These are phyloP conservation scores for Raphanus sativus DNA, from an alignment of 345 rosid genomes.

Conservation along the genomic window DNA sequence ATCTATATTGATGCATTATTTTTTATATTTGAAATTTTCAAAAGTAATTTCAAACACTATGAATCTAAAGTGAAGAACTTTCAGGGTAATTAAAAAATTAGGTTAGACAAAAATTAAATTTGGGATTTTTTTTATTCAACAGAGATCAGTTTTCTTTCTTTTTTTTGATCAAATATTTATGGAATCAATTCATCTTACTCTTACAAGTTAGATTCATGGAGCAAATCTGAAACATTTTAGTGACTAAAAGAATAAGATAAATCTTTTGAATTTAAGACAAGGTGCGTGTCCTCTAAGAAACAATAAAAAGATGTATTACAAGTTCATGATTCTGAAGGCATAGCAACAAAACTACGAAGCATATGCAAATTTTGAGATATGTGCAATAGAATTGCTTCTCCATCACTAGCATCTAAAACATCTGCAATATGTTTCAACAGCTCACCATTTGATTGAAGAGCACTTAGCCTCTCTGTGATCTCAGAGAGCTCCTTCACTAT, in stretches of 20 bases:
- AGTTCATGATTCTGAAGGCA: slow-evolving; percentile 35
- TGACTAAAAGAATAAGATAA: not conserved
- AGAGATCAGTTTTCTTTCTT: too few species aligned
- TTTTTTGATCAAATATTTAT: too few species aligned
- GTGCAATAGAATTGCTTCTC: slow-evolving; percentile 43
- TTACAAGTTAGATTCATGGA: slow-evolving; percentile 1
- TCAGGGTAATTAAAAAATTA: too few species aligned
- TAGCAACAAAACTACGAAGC: slow-evolving; percentile 44
- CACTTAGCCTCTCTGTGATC: slow-evolving; percentile 43
- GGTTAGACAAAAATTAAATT: too few species aligned
- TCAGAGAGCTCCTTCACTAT: slow-evolving; percentile 39
- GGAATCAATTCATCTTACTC: slow-evolving; percentile 1
- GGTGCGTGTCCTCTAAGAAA: slow-evolving; percentile 15
- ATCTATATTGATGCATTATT: too few species aligned
- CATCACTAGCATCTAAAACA: slow-evolving; percentile 37
- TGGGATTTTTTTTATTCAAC: too few species aligned
- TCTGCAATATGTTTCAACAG: slow-evolving; percentile 34
- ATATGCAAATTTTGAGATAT: slow-evolving; percentile 47
- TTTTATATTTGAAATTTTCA: too few species aligned
- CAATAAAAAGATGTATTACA: slow-evolving; percentile 21
- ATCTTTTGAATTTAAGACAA: slow-evolving; percentile 16
- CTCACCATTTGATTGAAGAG: slow-evolving; percentile 47
- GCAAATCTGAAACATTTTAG: slow-evolving; percentile 8
- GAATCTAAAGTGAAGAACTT: too few species aligned
- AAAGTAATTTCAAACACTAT: too few species aligned